These are phyloP conservation scores for Aspergillus mulundensis DNA, from an alignment of 495 filamentous ascomycete species.

Conservation along the genomic window DNA sequence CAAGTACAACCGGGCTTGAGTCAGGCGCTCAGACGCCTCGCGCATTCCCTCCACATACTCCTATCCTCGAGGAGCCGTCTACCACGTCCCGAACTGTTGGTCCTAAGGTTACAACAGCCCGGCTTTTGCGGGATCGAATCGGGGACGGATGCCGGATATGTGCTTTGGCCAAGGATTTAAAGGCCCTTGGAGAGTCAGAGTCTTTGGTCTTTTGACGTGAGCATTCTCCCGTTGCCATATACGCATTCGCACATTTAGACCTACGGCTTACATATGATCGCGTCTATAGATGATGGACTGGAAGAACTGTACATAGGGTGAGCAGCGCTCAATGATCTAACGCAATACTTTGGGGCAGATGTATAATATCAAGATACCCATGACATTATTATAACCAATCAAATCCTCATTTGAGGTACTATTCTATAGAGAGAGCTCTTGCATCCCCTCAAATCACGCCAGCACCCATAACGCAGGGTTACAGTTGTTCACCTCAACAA, in stretches of 20 bases:
- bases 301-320: not conserved
- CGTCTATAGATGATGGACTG: not conserved
- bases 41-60: conserved; percentile 24
- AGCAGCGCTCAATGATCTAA: not conserved
- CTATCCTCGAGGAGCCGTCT: conserved; percentile 17
- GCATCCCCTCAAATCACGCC: too few species aligned
- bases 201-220: not conserved
- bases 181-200: conserved; percentile 30
- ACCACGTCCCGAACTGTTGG: conserved; percentile 60
- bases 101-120: conserved; percentile 84
- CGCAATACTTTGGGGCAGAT: not conserved
- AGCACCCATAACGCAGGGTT: not conserved
- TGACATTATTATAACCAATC: not conserved
- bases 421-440: not conserved
- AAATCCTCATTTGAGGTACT: not conserved
- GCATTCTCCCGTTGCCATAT: not conserved
- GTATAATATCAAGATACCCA: conserved; percentile 7
- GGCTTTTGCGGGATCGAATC: conserved; percentile 68
- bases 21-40: conserved; percentile 29
- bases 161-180: conserved; percentile 38
- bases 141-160: conserved; percentile 69
- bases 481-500: not conserved
- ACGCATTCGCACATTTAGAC: not conserved
- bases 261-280: not conserved
- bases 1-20: conserved; percentile 17